Conservation (phyloP, 306 rosid genomes). For the Pyrus communis region DNA sequence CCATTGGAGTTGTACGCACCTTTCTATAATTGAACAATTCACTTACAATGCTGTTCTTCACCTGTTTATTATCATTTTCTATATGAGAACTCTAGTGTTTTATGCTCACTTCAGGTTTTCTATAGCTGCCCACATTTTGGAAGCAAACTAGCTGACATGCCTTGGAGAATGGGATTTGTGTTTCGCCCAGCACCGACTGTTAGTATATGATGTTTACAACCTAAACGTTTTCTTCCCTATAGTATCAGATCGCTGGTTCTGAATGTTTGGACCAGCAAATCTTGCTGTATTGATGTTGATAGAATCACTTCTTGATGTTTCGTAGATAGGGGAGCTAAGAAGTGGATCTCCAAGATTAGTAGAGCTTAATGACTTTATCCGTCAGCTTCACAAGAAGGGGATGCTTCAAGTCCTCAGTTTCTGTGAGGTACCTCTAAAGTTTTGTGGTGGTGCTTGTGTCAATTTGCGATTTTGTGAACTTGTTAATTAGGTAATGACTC, state of each 20-base stretch:
- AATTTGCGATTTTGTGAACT: slow-evolving; percentile 14
- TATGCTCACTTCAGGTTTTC: slow-evolving; percentile 59
- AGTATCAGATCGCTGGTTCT: not conserved
- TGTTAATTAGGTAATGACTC: slow-evolving; percentile 17
- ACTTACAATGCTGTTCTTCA: not conserved
- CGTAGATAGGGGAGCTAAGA: slow-evolving; percentile 89
- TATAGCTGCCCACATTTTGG: slow-evolving; percentile 99
- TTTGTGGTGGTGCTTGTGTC: slow-evolving; percentile 2
- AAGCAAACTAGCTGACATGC: slow-evolving; percentile 98
- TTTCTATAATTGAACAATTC: slow-evolving; percentile 10
- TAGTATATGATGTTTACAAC: slow-evolving; percentile 29
- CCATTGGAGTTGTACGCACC: slow-evolving; percentile 74
- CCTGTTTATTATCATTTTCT: not conserved
- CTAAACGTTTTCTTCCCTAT: not conserved
- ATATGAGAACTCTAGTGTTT: slow-evolving; percentile 9
- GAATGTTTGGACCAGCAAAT: not conserved
- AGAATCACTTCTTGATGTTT: slow-evolving; percentile 22
- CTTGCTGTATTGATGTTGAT: not conserved
- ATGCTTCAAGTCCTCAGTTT: slow-evolving; percentile 84
- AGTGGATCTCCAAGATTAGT: slow-evolving; percentile 78
- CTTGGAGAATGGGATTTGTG: slow-evolving; percentile 93
- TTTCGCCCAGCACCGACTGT: slow-evolving; percentile 90
- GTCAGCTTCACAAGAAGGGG: slow-evolving; percentile 76
- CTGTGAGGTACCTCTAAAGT: slow-evolving; percentile 65
- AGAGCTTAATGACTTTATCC: slow-evolving; percentile 83